Conservation (phyloP, 306 rosid genomes). For the Hippophae gyantsensis region DNA sequence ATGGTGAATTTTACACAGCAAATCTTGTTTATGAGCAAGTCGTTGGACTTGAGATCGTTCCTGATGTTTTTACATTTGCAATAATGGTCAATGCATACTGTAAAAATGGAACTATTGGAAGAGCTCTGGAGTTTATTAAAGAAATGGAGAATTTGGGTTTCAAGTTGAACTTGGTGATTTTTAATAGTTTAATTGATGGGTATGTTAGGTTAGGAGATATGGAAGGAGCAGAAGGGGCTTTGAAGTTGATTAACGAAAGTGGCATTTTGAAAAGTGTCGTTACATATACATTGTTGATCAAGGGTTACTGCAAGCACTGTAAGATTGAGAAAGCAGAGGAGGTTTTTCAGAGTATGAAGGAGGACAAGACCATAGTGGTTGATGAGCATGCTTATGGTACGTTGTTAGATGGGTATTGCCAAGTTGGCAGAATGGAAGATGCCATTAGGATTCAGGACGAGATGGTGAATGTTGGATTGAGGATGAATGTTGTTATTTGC, state of each 20-base stretch:
- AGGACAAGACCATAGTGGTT: constrained; percentile 29
- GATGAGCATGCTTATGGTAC: constrained; percentile 62
- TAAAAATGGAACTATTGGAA: constrained; percentile 37
- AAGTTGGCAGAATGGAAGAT: constrained; percentile 50
- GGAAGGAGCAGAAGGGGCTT: constrained; percentile 37
- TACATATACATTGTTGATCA: constrained; percentile 53
- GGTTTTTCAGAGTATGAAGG: constrained; percentile 38
- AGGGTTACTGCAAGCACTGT: constrained; percentile 47
- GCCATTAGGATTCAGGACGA: constrained; percentile 62
- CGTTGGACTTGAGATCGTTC: constrained; percentile 36
- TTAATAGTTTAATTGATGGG: constrained; percentile 65
- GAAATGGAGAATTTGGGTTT: constrained; percentile 54
- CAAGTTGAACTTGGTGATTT: constrained; percentile 52
- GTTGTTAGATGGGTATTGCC: constrained; percentile 61
- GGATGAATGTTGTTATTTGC: constrained; percentile 52
- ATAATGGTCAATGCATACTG: constrained; percentile 65
- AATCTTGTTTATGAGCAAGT: constrained; percentile 54
- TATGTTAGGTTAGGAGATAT: constrained; percentile 44
- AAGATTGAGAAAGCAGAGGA: constrained; percentile 58
- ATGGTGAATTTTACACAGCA: constrained; percentile 28
- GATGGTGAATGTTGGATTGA: constrained; percentile 49
- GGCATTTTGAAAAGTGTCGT: constrained; percentile 44
- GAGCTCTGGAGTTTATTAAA: constrained; percentile 33
- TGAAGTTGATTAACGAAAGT: constrained; percentile 45
- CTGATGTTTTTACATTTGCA: constrained; percentile 51